phyloP scores from a whole-genome alignment of 2,329 filamentous ascomycete species.

The Podosphaera xanthii region DNA sequence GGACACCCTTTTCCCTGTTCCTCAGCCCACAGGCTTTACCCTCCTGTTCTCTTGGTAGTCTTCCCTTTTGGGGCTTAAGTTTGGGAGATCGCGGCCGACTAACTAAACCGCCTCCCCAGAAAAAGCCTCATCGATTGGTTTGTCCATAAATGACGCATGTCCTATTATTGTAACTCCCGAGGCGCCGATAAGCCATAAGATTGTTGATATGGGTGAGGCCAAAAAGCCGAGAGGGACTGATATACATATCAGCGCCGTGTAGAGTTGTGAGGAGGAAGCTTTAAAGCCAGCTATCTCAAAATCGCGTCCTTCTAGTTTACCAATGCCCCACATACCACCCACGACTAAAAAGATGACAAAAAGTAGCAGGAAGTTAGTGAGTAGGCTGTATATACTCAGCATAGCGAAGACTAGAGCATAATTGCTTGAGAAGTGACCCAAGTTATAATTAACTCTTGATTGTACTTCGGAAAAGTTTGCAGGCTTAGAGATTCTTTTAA shows the following conservation, averaged over 20 bases:
- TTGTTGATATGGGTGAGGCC: slow-evolving; percentile 62
- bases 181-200: slow-evolving; percentile 90
- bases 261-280: slow-evolving; percentile 79
- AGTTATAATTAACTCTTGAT: slow-evolving; percentile 87
- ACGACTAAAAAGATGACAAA: slow-evolving; percentile 83
- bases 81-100: slow-evolving; percentile 99
- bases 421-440: slow-evolving; percentile 95
- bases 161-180: slow-evolving; percentile 83
- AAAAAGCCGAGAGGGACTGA: slow-evolving; percentile 67
- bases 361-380: slow-evolving; percentile 67
- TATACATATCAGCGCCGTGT: slow-evolving; percentile 66
- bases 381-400: slow-evolving; percentile 83
- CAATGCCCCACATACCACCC: slow-evolving; percentile 74
- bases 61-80: slow-evolving; percentile 91
- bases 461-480: slow-evolving; percentile 77
- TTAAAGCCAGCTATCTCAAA: slow-evolving; percentile 64
- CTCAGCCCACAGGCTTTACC: slow-evolving; percentile 33
- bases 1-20: slow-evolving; percentile 21
- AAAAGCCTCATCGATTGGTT: slow-evolving; percentile 99
- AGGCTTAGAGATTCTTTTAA: slow-evolving; percentile 90
- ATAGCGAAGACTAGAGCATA: slow-evolving; percentile 86
- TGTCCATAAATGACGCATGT: slow-evolving; percentile 89
- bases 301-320: slow-evolving; percentile 72
- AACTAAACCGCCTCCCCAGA: slow-evolving; percentile 99
- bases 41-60: slow-evolving; percentile 81